Conservation (phyloP, 2,329 filamentous ascomycete genomes). For the Fusarium virguliforme region DNA sequence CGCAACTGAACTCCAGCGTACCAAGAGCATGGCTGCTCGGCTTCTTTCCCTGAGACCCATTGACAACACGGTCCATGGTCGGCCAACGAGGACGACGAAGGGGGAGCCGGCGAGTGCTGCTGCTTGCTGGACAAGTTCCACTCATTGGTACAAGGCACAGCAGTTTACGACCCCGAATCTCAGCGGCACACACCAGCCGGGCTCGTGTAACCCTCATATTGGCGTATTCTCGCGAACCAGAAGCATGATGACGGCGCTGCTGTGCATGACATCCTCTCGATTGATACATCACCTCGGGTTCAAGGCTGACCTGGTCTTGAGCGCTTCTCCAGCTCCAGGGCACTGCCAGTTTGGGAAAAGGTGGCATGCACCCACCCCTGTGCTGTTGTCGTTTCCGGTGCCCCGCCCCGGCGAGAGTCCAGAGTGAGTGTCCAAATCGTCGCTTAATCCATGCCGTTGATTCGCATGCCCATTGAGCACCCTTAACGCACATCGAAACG, state of each 20-base stretch:
- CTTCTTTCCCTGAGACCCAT: background rate
- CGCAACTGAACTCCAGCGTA: constrained; percentile 1
- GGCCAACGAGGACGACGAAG: background rate
- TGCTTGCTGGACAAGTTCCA: constrained; percentile 8
- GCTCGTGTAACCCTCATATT: constrained; percentile 39
- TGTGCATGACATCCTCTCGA: constrained; percentile 24
- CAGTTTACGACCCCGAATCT: background rate
- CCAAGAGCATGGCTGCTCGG: background rate
- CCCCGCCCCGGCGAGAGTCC: constrained; percentile 44
- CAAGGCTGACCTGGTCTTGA: constrained; percentile 14
- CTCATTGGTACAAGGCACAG: constrained; percentile 7
- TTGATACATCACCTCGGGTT: constrained; percentile 36
- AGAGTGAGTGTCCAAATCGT: constrained; percentile 38
- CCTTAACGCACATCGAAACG: constrained; percentile 23
- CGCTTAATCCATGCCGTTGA: constrained; percentile 51
- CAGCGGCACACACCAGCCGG: constrained; percentile 13
- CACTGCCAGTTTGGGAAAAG: constrained; percentile 43
- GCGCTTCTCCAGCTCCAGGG: constrained; percentile 31
- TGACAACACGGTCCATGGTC: background rate
- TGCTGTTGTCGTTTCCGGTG: constrained; percentile 46
- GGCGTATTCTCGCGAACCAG: constrained; percentile 36
- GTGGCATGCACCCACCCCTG: constrained; percentile 35
- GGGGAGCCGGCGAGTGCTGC: background rate
- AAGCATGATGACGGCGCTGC: constrained; percentile 40
- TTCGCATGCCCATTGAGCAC: constrained; percentile 43